phyloP scores from a whole-genome alignment of 805 yeast genomes.

The Yarrowia sp. region DNA sequence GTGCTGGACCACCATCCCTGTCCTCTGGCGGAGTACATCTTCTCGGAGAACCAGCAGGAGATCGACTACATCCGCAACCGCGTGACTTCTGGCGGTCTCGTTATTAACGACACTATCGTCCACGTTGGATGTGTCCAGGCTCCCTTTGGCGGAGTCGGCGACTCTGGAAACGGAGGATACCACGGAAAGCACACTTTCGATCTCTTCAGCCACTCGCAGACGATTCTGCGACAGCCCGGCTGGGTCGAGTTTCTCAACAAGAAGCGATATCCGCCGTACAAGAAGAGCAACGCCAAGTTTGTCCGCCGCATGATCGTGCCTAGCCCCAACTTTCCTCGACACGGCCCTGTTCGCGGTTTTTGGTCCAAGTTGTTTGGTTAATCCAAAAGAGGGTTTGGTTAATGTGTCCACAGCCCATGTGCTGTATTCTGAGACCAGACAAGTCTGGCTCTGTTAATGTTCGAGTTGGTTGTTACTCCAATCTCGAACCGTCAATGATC shows the following conservation, averaged over 20 bases:
- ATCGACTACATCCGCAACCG: slow-evolving; percentile 48
- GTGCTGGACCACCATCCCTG: slow-evolving; percentile 58
- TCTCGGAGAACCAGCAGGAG: slow-evolving; percentile 50
- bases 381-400: too few species aligned
- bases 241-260: slow-evolving; percentile 58
- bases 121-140: slow-evolving; percentile 65
- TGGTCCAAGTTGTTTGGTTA: slow-evolving; percentile 5
- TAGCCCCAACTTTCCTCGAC: not conserved
- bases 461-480: too few species aligned
- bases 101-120: slow-evolving; percentile 66
- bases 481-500: not conserved
- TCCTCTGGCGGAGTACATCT: slow-evolving; percentile 77
- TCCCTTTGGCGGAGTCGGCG: slow-evolving; percentile 90
- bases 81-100: slow-evolving; percentile 68
- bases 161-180: slow-evolving; percentile 75
- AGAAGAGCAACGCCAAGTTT: slow-evolving; percentile 25
- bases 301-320: not conserved
- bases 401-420: too few species aligned
- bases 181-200: slow-evolving; percentile 70
- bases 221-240: slow-evolving; percentile 59
- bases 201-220: slow-evolving; percentile 70
- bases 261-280: slow-evolving; percentile 64
- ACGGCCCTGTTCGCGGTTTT: slow-evolving; percentile 2
- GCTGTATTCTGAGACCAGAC: too few species aligned
- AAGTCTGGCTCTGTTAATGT: too few species aligned